Evolutionary conservation across 495 filamentous ascomycete species (phyloP), one percentile per base, ranked within the genome.

Genomic region (Neurospora sp.): DNA sequence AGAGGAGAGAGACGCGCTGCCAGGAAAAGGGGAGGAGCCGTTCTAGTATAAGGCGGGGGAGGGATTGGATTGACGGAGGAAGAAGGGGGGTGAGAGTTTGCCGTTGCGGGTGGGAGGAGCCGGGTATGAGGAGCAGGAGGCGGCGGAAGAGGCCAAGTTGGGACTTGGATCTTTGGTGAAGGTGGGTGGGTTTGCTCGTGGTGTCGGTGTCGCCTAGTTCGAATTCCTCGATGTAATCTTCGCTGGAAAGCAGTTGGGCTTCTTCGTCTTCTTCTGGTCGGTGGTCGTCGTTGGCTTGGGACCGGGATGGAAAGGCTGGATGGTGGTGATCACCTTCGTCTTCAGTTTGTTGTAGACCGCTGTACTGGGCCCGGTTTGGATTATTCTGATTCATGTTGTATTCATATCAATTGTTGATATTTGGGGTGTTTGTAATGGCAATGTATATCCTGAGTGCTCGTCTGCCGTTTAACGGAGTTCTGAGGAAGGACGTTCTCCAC

Each of bases 61-160:
- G 82, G 78, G 89, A 85, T 76, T 96, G 93, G 5, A 92, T 77
- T 5, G 78, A 76, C 4, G 91, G 91, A 8, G 16, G 2, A 68
- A 93, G 89, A 27, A 91, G 77, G 0, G 93, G 91, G 44, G 81
- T 81, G 74, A 96, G 89, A 53, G 85, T 84, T 71, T 73, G 68
- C 1, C 46, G 20, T 39, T 71, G 40, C 27, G 74, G 76, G n/a
- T 71, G 74, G 35, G 69, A 59, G 7, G 77, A 74, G 11, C 74
- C 76, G 14, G 68, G 22, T 31, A 4, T 31, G 18, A 78, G 41
- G 20, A 73, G 11, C 27, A 75, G 44, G 69, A 74, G 61, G 27
- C 53, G 27, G 22, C 10, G 38, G 39, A 31, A 37, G 31, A 35
- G 31, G 31, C 31, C 31, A 35, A 35, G 31, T 35, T 35, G 31